These are phyloP conservation scores for Prunus fruticosa DNA, from an alignment of 306 rosid species.

Conservation along the genomic window DNA sequence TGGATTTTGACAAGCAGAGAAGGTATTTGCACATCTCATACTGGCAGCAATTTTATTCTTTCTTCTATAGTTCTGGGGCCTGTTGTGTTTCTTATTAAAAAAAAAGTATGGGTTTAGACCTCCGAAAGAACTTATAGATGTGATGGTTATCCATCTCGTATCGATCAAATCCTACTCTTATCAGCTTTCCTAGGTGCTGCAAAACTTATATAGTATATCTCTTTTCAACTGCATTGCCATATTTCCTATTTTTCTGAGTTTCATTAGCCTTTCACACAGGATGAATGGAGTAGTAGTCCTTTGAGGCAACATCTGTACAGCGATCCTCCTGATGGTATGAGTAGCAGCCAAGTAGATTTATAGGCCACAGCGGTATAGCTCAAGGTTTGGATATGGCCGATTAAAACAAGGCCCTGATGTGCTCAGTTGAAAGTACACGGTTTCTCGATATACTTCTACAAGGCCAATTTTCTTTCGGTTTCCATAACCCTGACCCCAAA, in stretches of 20 bases:
- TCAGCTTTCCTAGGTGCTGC: not conserved
- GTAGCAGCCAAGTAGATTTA: constrained; percentile 20
- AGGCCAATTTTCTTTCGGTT: not conserved
- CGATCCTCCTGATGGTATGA: not conserved
- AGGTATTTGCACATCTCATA: constrained; percentile 10
- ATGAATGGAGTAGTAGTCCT: constrained; percentile 10
- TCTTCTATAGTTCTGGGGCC: not conserved
- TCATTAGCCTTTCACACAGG: constrained; percentile 15
- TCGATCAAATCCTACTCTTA: not conserved
- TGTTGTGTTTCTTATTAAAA: not conserved
- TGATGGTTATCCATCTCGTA: not conserved
- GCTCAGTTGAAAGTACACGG: not conserved
- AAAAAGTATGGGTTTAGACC: not conserved
- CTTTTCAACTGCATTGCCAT: not conserved
- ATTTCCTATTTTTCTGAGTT: not conserved
- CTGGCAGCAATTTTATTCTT: too few relatives aligned
- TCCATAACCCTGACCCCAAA: not conserved
- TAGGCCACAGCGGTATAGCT: not conserved
- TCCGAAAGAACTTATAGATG: not conserved
- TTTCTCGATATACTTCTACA: constrained; percentile 6
- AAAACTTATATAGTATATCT: not conserved
- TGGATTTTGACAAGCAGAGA: constrained; percentile 27
- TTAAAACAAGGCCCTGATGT: constrained; percentile 15
- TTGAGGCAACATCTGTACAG: constrained; percentile 6
- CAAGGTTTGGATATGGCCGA: constrained; percentile 9